Evolutionary conservation across 768 basidiomycete species (phyloP), one percentile per base, ranked within the genome.

Genomic region (Pulveroboletus sp.): DNA sequence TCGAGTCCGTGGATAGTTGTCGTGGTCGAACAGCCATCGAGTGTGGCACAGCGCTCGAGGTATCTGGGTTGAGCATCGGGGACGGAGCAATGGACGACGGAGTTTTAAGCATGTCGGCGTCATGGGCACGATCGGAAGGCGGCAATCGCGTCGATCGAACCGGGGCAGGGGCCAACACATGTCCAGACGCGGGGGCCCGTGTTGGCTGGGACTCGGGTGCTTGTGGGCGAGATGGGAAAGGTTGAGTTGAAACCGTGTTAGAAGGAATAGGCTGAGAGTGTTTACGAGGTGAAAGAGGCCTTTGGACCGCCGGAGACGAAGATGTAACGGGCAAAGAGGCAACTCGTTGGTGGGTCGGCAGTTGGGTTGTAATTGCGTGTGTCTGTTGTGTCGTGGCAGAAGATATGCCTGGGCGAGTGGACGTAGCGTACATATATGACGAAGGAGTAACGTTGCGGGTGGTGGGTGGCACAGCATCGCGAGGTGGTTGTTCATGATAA

Each of bases 81-180:
- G 72, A 72, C 4, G 70, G 77, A 4, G 79, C 79, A 16, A 85
- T 74, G 2, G 85, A 85, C 12, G 84, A 85, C 6, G 84, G 83
- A 0, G 84, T 86, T 58, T 73, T 75, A 31, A 85, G 72, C 33
- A 80, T 68, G 46, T 74, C 72, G 9, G 77, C 74, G 39, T 83
- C 82, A 44, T 76, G 63, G 33, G 65, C 59, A 25, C 70, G 70
- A 35, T 70, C 65, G 19, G 52, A 62, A 31, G 66, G 49, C 24
- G 60, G 50, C 13, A 49, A 36, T 16, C 64, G 48, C 46, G 51
- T 37, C 50, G 62, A 39, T 44, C 62, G 65, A 7, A 56, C 44
- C 25, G 65, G 67, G 42, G 64, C 64, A 53, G 69, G 64, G 6
- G 70, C 58, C 17, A 62, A 59, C 12, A 61, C 37, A 48, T 71